These are phyloP conservation scores for Penicillium cinerascens DNA, from an alignment of 495 filamentous ascomycete species.

Conservation along the genomic window DNA sequence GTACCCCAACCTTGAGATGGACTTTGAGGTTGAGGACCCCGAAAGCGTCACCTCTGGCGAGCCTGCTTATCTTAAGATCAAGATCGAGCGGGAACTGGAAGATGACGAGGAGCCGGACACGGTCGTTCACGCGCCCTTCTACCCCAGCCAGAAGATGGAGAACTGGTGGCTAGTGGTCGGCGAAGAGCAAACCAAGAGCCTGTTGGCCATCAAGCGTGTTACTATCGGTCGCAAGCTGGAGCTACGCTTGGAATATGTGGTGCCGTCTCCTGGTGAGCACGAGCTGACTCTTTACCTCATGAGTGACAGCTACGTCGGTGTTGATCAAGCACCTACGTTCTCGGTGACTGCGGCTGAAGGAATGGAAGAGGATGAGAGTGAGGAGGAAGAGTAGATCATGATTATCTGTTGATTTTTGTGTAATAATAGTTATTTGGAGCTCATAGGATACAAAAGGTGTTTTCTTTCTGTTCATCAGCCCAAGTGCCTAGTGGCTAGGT, in stretches of 20 bases:
- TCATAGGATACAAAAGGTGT: slow-evolving; percentile 12
- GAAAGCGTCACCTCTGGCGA: slow-evolving; percentile 75
- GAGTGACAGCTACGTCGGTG: slow-evolving; percentile 96
- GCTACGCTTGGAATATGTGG: slow-evolving; percentile 79
- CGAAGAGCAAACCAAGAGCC: slow-evolving; percentile 74
- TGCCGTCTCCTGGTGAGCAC: slow-evolving; percentile 80
- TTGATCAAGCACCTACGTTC: slow-evolving; percentile 93
- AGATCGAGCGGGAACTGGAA: slow-evolving; percentile 80
- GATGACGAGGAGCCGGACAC: slow-evolving; percentile 73
- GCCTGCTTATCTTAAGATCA: slow-evolving; percentile 80
- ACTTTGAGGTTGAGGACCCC: slow-evolving; percentile 79
- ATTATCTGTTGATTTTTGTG: slow-evolving; percentile 25
- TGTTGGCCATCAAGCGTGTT: slow-evolving; percentile 91
- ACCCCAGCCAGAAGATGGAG: slow-evolving; percentile 88
- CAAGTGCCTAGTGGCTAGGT: no score
- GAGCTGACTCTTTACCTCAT: slow-evolving; percentile 90
- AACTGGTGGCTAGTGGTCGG: slow-evolving; percentile 97
- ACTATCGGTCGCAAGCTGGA: slow-evolving; percentile 77
- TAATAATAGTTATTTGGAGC: slow-evolving; percentile 20
- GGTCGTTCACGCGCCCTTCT: slow-evolving; percentile 94
- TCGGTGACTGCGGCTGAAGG: slow-evolving; percentile 81
- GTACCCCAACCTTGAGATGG: slow-evolving; percentile 89
- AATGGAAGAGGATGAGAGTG: slow-evolving; percentile 90
- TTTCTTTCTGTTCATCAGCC: slow-evolving; percentile 23
- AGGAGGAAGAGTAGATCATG: slow-evolving; percentile 63